These are phyloP conservation scores for Colletotrichum noveboracense DNA, from an alignment of 2,329 filamentous ascomycete genomes.

Conservation along the genomic window DNA sequence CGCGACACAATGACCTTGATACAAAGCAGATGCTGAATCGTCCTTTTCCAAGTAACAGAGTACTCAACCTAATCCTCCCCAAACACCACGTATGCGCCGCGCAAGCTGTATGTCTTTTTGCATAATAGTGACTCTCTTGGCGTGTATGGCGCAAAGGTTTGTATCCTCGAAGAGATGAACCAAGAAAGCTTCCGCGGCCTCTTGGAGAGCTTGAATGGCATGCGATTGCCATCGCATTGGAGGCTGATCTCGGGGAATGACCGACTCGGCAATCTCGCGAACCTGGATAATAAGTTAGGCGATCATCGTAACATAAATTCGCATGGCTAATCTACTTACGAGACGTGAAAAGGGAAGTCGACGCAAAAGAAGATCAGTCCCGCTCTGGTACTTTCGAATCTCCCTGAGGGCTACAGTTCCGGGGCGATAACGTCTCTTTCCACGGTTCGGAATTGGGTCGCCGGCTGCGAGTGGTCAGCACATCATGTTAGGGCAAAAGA, in stretches of 20 bases:
- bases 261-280: constrained; percentile 73
- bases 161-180: constrained; percentile 97
- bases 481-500: not conserved
- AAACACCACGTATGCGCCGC: constrained; percentile 76
- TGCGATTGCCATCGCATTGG: constrained; percentile 94
- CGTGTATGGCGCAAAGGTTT: constrained; percentile 95
- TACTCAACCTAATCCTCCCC: constrained; percentile 68
- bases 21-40: not conserved
- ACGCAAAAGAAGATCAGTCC: constrained; percentile 82
- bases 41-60: not conserved
- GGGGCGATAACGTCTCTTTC: constrained; percentile 71
- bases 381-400: constrained; percentile 89
- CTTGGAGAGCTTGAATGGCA: constrained; percentile 90
- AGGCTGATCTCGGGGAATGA: constrained; percentile 64
- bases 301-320: not conserved
- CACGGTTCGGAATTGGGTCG: constrained; percentile 70
- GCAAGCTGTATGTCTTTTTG: constrained; percentile 98
- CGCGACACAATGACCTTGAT: not conserved
- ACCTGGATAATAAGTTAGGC: constrained; percentile 45
- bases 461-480: constrained; percentile 57
- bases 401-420: constrained; percentile 90
- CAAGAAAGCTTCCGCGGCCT: constrained; percentile 94
- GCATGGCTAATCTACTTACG: constrained; percentile 43
- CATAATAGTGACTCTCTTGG: constrained; percentile 96
- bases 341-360: constrained; percentile 83